phyloP scores from a whole-genome alignment of 2,329 filamentous ascomycete genomes.

The Camillea tinctor region DNA sequence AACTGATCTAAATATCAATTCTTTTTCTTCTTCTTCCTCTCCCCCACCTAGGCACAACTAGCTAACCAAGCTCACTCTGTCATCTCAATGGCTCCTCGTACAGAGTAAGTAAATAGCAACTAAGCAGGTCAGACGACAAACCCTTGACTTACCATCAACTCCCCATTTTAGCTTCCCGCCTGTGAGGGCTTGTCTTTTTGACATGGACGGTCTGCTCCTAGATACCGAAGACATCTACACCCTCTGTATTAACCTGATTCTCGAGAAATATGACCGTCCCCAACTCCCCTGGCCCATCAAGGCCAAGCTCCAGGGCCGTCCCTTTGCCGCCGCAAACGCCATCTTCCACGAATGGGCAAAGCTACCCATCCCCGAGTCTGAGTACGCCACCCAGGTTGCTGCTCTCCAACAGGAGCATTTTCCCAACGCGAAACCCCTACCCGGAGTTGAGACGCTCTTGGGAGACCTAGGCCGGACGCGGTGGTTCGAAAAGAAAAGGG shows the following conservation, averaged over 20 bases:
- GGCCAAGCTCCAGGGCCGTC: slow-evolving; percentile 71
- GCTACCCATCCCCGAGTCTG: slow-evolving; percentile 70
- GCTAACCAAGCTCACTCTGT: neutral
- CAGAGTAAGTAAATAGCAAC: slow-evolving; percentile 38
- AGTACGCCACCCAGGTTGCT: slow-evolving; percentile 61
- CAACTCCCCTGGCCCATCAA: slow-evolving; percentile 91
- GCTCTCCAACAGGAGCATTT: slow-evolving; percentile 72
- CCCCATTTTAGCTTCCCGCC: slow-evolving; percentile 62
- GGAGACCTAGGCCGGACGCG: slow-evolving; percentile 53
- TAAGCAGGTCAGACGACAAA: slow-evolving; percentile 1
- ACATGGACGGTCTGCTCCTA: slow-evolving; percentile 97
- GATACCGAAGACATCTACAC: slow-evolving; percentile 93
- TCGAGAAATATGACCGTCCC: slow-evolving; percentile 71
- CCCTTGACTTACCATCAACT: slow-evolving; percentile 15
- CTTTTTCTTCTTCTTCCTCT: no score
- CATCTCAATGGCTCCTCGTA: slow-evolving; percentile 42
- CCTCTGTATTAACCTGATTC: slow-evolving; percentile 75
- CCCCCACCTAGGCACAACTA: no score
- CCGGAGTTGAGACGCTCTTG: slow-evolving; percentile 73
- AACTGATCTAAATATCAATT: no score
- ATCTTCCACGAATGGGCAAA: slow-evolving; percentile 77
- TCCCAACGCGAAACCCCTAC: slow-evolving; percentile 70
- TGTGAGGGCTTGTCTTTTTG: slow-evolving; percentile 89
- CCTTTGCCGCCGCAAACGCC: slow-evolving; percentile 50
- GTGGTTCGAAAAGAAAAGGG: slow-evolving; percentile 43